These are phyloP conservation scores for Thecaphora frezii DNA, from an alignment of 1,284 basidiomycete genomes.

Conservation along the genomic window DNA sequence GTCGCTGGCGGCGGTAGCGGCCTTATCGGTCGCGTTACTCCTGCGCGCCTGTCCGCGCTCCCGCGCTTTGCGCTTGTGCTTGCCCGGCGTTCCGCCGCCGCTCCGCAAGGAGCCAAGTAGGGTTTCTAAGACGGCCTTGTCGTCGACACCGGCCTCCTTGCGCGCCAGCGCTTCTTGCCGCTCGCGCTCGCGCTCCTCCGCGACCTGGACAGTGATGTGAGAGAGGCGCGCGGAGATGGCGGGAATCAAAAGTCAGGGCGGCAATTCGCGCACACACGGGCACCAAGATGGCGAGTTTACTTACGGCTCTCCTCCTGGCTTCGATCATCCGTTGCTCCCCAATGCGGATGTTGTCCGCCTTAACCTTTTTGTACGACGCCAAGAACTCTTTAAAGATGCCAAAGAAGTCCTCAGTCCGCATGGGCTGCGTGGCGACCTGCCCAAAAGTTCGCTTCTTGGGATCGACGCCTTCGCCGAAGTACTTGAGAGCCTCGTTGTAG, in stretches of 20 bases:
- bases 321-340: slow-evolving; percentile 53
- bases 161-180: slow-evolving; percentile 49
- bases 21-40: background rate
- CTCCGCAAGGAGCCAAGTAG: slow-evolving; percentile 48
- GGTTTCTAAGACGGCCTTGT: slow-evolving; percentile 56
- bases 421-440: slow-evolving; percentile 36
- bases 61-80: slow-evolving; percentile 47
- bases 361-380: slow-evolving; percentile 56
- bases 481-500: slow-evolving; percentile 53
- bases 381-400: slow-evolving; percentile 58
- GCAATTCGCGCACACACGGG: too few relatives aligned
- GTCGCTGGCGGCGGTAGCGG: slow-evolving; percentile 1
- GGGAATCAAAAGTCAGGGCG: too few relatives aligned
- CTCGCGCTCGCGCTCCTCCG: slow-evolving; percentile 54
- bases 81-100: slow-evolving; percentile 49
- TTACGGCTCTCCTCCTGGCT: slow-evolving; percentile 46
- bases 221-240: background rate
- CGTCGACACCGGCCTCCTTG: slow-evolving; percentile 54
- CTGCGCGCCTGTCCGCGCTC: slow-evolving; percentile 27
- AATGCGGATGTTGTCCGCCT: slow-evolving; percentile 51
- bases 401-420: slow-evolving; percentile 59
- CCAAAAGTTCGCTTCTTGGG: slow-evolving; percentile 55
- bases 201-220: slow-evolving; percentile 12
- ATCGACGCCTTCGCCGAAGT: slow-evolving; percentile 57
- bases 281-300: too few relatives aligned